A percentile compares a stretch with the other conserved stretches of the same genome.
Conservation (phyloP, 169 alveolate species). For the Plasmodium chabaudi region DNA sequence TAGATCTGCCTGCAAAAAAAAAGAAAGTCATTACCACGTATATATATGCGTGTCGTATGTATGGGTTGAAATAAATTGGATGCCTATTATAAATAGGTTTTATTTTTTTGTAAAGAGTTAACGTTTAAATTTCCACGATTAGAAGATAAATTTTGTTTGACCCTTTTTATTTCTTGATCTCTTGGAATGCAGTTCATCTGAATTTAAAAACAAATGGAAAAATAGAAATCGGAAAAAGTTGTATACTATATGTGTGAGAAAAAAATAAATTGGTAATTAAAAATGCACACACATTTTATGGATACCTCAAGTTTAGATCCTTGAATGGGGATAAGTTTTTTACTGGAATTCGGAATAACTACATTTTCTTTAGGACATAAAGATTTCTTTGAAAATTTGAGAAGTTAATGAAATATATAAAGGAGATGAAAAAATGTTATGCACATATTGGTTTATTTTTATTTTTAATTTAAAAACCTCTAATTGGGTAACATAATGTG, state of each 20-base stretch:
- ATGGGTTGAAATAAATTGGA: no score
- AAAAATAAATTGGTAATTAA: background rate
- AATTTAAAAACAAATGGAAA: background rate
- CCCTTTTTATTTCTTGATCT: constrained; percentile 11
- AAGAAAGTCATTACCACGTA: background rate
- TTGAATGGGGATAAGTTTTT: constrained; percentile 19
- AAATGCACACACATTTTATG: background rate
- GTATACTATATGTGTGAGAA: background rate
- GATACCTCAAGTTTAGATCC: constrained; percentile 42
- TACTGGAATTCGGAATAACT: constrained; percentile 17
- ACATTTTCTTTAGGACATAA: constrained; percentile 54
- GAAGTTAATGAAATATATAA: background rate
- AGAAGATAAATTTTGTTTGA: background rate
- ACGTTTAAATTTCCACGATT: constrained; percentile 48
- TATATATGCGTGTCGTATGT: background rate
- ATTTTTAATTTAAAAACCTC: constrained; percentile 32
- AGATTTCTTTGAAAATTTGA: constrained; percentile 32
- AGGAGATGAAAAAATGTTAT: background rate
- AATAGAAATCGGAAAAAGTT: background rate
- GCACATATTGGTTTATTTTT: background rate
- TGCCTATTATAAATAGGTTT: no score
- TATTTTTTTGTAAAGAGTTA: no score
- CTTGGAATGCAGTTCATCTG: constrained; percentile 62
- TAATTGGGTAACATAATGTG: constrained; percentile 30
- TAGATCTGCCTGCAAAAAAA: constrained; percentile 19